Conservation (phyloP, 179 eudicot genomes). For the Spinacia oleracea region DNA sequence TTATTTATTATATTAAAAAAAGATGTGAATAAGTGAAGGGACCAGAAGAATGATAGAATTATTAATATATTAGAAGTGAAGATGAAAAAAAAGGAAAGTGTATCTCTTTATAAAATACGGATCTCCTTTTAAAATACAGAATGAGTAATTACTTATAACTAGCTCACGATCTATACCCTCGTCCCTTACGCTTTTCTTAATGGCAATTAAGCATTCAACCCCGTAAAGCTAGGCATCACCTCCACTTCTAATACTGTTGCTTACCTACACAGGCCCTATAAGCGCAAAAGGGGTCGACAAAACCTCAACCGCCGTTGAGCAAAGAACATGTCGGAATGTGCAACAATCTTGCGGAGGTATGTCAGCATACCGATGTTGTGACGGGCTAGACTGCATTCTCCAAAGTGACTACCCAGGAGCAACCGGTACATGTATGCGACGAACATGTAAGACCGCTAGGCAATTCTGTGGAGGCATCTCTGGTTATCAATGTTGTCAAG, state of each 20-base stretch:
- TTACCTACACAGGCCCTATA: background rate
- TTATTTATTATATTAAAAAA: too few relatives aligned
- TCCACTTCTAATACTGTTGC: background rate
- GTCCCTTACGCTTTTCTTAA: too few relatives aligned
- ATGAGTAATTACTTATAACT: too few relatives aligned
- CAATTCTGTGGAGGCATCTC: conserved; percentile 14
- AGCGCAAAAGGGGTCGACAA: background rate
- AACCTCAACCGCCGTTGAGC: background rate
- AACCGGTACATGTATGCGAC: background rate
- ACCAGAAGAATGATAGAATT: too few relatives aligned
- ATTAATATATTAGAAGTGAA: too few relatives aligned
- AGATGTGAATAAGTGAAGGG: too few relatives aligned
- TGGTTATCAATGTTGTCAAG: conserved; percentile 19
- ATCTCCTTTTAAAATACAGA: too few relatives aligned
- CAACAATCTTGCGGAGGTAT: conserved; percentile 1
- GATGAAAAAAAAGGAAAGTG: too few relatives aligned
- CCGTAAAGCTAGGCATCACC: too few relatives aligned
- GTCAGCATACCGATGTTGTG: background rate
- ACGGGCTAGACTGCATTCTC: background rate
- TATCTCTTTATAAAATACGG: too few relatives aligned
- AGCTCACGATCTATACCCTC: too few relatives aligned
- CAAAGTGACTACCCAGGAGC: background rate
- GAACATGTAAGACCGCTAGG: background rate
- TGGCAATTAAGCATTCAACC: too few relatives aligned
- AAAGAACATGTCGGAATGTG: background rate